phyloP scores from a whole-genome alignment of 768 basidiomycete genomes.

The Cystofilobasidium capitatum region DNA sequence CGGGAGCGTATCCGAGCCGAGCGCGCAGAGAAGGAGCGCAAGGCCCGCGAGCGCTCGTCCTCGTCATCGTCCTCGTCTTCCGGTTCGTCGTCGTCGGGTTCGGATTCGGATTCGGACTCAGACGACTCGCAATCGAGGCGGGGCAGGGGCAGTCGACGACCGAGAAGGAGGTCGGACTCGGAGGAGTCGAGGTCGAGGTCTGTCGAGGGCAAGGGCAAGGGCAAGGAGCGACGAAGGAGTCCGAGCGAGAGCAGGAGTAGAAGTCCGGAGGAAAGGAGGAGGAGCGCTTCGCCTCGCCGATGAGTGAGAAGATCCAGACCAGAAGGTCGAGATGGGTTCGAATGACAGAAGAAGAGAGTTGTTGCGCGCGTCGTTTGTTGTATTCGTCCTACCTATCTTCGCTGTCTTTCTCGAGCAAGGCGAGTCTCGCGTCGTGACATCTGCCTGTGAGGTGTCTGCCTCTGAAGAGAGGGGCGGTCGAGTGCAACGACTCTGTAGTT shows the following conservation, averaged over 20 bases:
- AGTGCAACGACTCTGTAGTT: too few relatives aligned
- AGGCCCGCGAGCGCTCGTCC: background rate
- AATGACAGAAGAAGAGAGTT: too few relatives aligned
- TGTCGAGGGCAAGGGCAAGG: background rate
- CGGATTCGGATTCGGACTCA: background rate
- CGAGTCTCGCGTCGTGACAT: too few relatives aligned
- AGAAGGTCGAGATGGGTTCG: too few relatives aligned
- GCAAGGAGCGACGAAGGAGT: background rate
- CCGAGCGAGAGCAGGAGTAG: background rate
- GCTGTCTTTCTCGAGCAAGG: too few relatives aligned
- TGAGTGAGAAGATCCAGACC: too few relatives aligned
- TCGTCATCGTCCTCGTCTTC: constrained; percentile 38
- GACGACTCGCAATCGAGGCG: constrained; percentile 42
- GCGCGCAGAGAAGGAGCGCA: constrained; percentile 14
- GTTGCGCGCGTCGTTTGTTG: too few relatives aligned
- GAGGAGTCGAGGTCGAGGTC: background rate
- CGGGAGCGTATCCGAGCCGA: constrained; percentile 43
- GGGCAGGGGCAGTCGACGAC: background rate
- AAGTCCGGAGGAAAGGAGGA: background rate
- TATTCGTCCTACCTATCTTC: too few relatives aligned
- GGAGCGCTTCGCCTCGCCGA: too few relatives aligned
- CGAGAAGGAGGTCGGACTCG: too few relatives aligned
- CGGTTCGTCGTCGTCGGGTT: constrained; percentile 26
- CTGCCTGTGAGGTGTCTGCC: too few relatives aligned
- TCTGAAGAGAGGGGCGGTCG: too few relatives aligned